Percentiles rank a stretch among this genome's conserved stretches.
Conservation (phyloP, 805 yeast species). For the Millerozyma acaciae region DNA sequence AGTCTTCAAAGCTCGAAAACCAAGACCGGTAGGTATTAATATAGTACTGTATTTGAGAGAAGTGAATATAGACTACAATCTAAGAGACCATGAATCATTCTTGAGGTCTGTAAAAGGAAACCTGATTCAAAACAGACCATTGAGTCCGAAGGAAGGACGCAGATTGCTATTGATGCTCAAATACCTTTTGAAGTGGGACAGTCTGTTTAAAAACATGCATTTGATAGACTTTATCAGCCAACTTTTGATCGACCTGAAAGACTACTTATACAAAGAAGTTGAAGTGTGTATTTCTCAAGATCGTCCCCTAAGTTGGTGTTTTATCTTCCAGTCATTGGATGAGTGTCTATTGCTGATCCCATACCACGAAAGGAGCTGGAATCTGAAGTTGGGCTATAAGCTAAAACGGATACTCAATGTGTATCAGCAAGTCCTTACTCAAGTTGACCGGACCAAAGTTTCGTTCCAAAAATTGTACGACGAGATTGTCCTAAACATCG, state of each 20-base stretch:
- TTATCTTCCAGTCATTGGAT: constrained; percentile 4
- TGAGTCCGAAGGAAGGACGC: no score
- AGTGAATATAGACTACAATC: constrained; percentile 1
- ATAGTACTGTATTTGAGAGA: not conserved
- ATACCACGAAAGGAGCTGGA: constrained; percentile 1
- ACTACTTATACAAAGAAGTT: no score
- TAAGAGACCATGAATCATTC: not conserved
- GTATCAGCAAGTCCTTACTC: not conserved
- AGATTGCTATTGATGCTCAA: constrained; percentile 1
- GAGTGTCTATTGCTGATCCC: constrained; percentile 5
- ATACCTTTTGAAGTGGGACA: constrained; percentile 4
- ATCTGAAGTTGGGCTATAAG: not conserved
- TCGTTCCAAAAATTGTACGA: not conserved
- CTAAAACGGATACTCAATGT: not conserved
- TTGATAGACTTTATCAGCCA: no score
- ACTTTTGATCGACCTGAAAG: no score
- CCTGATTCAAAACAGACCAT: no score
- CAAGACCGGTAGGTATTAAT: not conserved
- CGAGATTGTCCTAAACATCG: constrained; percentile 1
- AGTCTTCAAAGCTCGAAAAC: not conserved
- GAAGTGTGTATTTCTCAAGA: no score
- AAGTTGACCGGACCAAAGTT: not conserved
- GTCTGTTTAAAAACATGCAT: constrained; percentile 6
- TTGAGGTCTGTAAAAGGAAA: constrained; percentile 1
- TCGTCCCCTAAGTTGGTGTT: constrained; percentile 3